phyloP scores from a whole-genome alignment of 208 protist species.

The Jaenimonas drosophilae region DNA sequence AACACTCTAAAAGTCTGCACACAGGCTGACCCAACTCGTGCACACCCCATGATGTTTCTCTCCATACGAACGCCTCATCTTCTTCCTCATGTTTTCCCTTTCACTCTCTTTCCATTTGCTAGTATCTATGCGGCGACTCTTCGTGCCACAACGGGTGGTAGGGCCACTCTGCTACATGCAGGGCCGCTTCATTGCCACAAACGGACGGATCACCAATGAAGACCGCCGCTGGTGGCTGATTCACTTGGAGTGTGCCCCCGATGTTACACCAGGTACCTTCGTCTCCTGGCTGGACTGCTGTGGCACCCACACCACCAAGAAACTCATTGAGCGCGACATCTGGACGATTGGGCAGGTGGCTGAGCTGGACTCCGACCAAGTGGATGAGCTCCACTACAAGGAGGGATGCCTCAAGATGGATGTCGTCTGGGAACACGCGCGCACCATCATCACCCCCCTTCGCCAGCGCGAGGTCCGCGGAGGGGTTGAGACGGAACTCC shows the following conservation, averaged over 20 bases:
- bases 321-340: slow-evolving; percentile 85
- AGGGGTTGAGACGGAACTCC: slow-evolving; percentile 72
- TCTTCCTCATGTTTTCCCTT: slow-evolving; percentile 4
- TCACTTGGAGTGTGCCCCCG: slow-evolving; percentile 77
- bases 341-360: slow-evolving; percentile 88
- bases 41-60: neutral
- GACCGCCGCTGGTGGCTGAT: slow-evolving; percentile 84
- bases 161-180: neutral
- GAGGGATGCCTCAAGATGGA: slow-evolving; percentile 86
- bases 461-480: slow-evolving; percentile 49
- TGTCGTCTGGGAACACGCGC: slow-evolving; percentile 82
- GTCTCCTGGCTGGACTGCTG: slow-evolving; percentile 82
- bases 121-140: neutral
- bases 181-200: slow-evolving; percentile 29
- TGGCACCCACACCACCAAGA: slow-evolving; percentile 84
- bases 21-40: no score
- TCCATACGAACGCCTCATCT: neutral
- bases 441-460: slow-evolving; percentile 72
- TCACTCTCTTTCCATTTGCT: slow-evolving; percentile 5
- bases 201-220: slow-evolving; percentile 76
- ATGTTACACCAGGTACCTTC: slow-evolving; percentile 79
- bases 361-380: slow-evolving; percentile 67
- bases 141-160: neutral
- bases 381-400: slow-evolving; percentile 84
- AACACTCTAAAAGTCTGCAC: no score